phyloP scores from a whole-genome alignment of 352 stramenopile genomes.

The Blastocystis hominis region DNA sequence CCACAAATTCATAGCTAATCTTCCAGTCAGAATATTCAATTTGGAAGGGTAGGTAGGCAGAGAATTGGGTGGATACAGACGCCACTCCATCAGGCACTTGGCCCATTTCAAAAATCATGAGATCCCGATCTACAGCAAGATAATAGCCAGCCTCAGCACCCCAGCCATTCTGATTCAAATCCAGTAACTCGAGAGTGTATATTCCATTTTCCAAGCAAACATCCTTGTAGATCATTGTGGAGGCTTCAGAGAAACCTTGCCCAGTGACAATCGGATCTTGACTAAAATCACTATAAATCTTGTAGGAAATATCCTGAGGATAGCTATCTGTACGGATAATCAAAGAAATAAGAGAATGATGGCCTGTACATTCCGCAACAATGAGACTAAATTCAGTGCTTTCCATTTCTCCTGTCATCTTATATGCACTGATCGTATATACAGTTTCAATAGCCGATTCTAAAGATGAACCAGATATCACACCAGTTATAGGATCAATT shows the following conservation, averaged over 20 bases:
- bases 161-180: neutral
- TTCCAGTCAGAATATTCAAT: slow-evolving; percentile 20
- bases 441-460: neutral
- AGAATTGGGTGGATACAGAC: neutral
- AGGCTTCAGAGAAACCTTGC: neutral
- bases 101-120: no score
- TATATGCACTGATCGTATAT: slow-evolving; percentile 26
- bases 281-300: neutral
- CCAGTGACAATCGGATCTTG: neutral
- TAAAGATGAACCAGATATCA: neutral
- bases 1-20: neutral
- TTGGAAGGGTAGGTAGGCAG: slow-evolving; percentile 11
- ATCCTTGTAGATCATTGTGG: neutral
- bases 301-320: neutral
- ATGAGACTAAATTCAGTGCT: neutral
- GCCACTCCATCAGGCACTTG: neutral
- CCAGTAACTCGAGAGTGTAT: neutral
- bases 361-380: neutral
- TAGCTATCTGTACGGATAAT: neutral
- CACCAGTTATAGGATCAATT: neutral
- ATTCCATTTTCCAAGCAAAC: no score
- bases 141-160: neutral
- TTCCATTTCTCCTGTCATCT: neutral
- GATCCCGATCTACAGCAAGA: neutral
- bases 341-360: neutral